Evolutionary conservation across 1,284 basidiomycete species (phyloP).

Genomic region (Entoloma clypeatum): DNA sequence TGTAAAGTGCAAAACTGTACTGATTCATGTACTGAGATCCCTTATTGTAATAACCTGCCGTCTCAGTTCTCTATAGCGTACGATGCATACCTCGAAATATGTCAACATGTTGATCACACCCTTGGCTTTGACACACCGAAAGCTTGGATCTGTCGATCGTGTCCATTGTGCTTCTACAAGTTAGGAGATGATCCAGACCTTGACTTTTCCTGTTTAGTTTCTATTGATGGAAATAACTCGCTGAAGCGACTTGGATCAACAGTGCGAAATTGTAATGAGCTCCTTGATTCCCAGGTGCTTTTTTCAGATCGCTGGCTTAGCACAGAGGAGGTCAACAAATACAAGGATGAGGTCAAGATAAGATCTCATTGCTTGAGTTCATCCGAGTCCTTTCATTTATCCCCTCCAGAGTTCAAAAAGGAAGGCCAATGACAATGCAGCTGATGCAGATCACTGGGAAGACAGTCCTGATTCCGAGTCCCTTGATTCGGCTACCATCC

Average conservation of each 20-base stretch:
- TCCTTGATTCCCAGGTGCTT: conserved; percentile 1
- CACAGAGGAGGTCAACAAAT: conserved; percentile 11
- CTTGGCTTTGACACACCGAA: conserved; percentile 4
- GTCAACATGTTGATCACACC: background rate
- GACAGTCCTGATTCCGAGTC: too few relatives aligned
- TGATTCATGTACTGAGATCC: conserved; percentile 1
- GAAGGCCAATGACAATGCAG: background rate
- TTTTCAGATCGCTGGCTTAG: conserved; percentile 10
- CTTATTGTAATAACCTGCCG: conserved; percentile 8
- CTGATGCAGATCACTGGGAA: conserved; percentile 8
- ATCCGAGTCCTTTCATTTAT: background rate
- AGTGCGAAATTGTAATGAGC: conserved; percentile 1
- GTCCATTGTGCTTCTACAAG: conserved; percentile 7
- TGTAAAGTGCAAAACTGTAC: background rate
- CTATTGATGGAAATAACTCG: conserved; percentile 15
- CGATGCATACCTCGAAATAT: conserved; percentile 11
- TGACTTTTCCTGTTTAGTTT: conserved; percentile 11
- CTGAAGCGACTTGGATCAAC: conserved; percentile 11
- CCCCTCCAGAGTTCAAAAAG: background rate
- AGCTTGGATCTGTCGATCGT: background rate
- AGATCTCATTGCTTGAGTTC: background rate
- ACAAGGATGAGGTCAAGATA: conserved; percentile 12
- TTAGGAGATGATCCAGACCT: conserved; percentile 14
- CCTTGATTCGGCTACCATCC: background rate
- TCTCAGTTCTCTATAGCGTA: conserved; percentile 8